Conservation (phyloP, 108 stramenopile genomes). For the Discostella stelligeroides region DNA sequence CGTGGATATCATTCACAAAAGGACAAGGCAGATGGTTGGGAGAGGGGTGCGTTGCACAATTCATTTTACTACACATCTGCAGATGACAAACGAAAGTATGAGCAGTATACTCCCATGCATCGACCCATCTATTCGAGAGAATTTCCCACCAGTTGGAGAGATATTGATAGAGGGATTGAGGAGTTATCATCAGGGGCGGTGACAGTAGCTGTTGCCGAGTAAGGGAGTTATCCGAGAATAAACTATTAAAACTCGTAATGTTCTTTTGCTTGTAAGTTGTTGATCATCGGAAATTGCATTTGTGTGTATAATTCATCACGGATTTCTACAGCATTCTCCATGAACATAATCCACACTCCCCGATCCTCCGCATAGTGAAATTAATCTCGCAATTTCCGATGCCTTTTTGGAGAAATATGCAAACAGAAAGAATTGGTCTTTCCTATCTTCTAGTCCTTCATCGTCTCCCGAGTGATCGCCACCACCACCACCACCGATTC, state of each 20-base stretch:
- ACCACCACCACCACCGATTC: slow-evolving; percentile 7
- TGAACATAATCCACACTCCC: slow-evolving; percentile 28
- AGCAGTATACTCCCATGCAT: slow-evolving; percentile 54
- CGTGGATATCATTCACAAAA: slow-evolving; percentile 78
- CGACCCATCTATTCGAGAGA: slow-evolving; percentile 68
- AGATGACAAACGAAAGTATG: slow-evolving; percentile 50
- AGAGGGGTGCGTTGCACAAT: slow-evolving; percentile 53
- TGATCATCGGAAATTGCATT: neutral
- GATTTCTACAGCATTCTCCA: slow-evolving; percentile 23
- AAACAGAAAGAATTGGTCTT: slow-evolving; percentile 19
- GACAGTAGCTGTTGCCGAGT: slow-evolving; percentile 10
- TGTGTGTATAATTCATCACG: neutral
- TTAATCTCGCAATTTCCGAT: slow-evolving; percentile 25
- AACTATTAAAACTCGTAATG: no score
- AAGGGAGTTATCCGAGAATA: no score
- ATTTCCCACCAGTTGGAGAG: slow-evolving; percentile 77
- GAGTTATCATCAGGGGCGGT: slow-evolving; percentile 20
- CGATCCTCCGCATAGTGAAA: slow-evolving; percentile 33
- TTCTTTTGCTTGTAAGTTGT: no score
- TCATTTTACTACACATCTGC: slow-evolving; percentile 68
- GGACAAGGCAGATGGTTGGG: slow-evolving; percentile 58
- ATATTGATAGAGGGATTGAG: slow-evolving; percentile 62
- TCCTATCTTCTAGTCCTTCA: neutral
- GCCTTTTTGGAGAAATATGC: slow-evolving; percentile 16
- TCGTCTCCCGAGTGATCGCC: neutral